Evolutionary conservation across 176 grass and related monocot genomes (phyloP), one percentile per base, ranked within the genome.

Genomic region (Musa acuminata): DNA sequence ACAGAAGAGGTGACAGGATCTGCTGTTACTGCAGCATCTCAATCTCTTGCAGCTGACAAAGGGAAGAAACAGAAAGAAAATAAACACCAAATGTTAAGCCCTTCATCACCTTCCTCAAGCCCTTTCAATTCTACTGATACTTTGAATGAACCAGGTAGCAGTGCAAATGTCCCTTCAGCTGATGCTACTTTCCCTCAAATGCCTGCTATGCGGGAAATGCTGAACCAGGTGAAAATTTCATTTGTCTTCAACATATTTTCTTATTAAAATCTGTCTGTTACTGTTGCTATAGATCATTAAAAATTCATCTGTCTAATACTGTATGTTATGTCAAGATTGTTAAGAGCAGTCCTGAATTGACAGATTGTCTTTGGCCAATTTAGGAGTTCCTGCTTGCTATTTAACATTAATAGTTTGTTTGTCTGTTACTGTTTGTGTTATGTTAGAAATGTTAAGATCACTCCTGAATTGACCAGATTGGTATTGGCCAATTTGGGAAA

Each of bases 191-290:
- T 73, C 25, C 53, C 80, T 2, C 87, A 92, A 84, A 77, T 82
- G 78, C 69, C 68, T 19, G 64, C 72, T 71, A 82, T 98, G 62
- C 90, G 82, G 72, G 90, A 85, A 76, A 89, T 80, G 80, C 70
- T 98, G 52, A 87, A 89, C 65, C 87, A 91, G 90, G 94, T 93
- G 72, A 67, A 72, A 60, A 19, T 76, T 35, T 43, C 48, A 66
- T 66, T 51, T 53, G 50, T 26, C 8, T 49, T 13, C 43, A 21
- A 14, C 8, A 76, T 64, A 19, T 29, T 59, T 62, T 62, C 4
- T 11, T 64, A 12, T 50, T 11, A 59, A 17, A 10, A 65, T 52
- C 5, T 71, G 16, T 12, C 27, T 11, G 4, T 51, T 71, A 51
- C 10, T 11, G 1, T 35, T 43, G 0, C 29, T 71, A 52, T 71